Evolutionary conservation across 805 yeast genomes (phyloP).

Genomic region (Starmerella stellata): DNA sequence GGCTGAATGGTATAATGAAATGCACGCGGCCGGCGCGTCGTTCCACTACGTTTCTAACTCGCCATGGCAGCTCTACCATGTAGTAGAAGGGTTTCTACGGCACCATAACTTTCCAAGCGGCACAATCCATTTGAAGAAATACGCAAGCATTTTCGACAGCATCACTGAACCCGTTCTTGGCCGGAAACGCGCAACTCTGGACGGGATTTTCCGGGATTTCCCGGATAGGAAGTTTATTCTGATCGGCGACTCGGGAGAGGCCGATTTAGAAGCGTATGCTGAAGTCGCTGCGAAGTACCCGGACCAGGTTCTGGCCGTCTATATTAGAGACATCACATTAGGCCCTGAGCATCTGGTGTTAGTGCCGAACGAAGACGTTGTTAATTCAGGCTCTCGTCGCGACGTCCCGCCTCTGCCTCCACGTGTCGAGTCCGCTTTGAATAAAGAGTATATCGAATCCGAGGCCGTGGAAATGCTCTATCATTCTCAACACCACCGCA

Average conservation of each 20-base stretch:
- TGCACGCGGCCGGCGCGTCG: constrained; percentile 34
- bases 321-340: constrained; percentile 51
- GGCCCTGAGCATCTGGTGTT: constrained; percentile 20
- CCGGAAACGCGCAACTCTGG: constrained; percentile 51
- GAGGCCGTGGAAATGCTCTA: background rate
- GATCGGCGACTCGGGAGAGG: constrained; percentile 92
- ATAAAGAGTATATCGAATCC: background rate
- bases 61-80: constrained; percentile 72
- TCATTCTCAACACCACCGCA: no score
- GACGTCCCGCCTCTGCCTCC: background rate
- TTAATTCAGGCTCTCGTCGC: no score
- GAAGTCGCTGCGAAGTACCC: constrained; percentile 49
- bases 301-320: constrained; percentile 49
- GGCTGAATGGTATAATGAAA: constrained; percentile 46
- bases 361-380: no score
- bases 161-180: constrained; percentile 76
- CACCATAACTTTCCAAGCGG: constrained; percentile 51
- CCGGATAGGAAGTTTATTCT: constrained; percentile 61
- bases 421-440: background rate
- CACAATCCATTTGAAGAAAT: constrained; percentile 73
- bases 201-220: constrained; percentile 49
- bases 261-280: constrained; percentile 79
- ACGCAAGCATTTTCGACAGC: constrained; percentile 61
- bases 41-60: constrained; percentile 91
- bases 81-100: constrained; percentile 39